Evolutionary conservation across 129 eudicot genomes (phyloP), one percentile per base, ranked within the genome.

Genomic region (Silybum marianum): DNA sequence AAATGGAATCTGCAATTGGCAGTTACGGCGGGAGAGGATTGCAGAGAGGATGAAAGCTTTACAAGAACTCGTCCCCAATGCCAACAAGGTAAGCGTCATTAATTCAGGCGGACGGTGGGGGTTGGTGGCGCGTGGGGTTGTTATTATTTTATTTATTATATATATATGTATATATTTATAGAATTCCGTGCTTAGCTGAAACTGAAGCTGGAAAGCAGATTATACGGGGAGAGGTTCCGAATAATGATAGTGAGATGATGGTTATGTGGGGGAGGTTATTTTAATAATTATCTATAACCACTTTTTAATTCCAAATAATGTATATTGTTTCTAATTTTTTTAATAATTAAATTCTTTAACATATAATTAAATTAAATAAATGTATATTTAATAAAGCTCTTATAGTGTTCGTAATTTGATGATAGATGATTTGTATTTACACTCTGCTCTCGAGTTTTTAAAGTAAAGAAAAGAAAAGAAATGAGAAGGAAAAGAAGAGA

Each of bases 31-130:
- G 73, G 97, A 92, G 88, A 88, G 95, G 76, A 92, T 92, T 77
- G 97, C 97, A 19, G 97, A 92, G 87, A 90, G 97, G 83, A 92
- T 92, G 97, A 92, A 92, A 80, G 84, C 89, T 67, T 71, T 92
- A 9, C 97, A 92, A 83, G 97, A 92, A 79, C 82, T 92, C 0
- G 95, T 92, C 44, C 97, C 98, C 13, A 93, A 93, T 83, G 93
- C 96, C 18, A 93, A 93, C 67, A 93, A 93, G 90, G 96, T 90
- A 84, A 82, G 60, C 72, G 62, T 28, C 12, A 65, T 72, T 65
- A 80, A 76, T 13, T 24, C 34, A 32, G 80, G 84, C 42, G 75
- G 5, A 9, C 54, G 72, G 36, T 11, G 22, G 67, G 28, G 7
- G 32, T 76, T 38, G 70, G 78, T 77, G 74, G 75, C 83, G 83